phyloP scores from a whole-genome alignment of 2,329 filamentous ascomycete species.

The Leptoxyphium fumago region DNA sequence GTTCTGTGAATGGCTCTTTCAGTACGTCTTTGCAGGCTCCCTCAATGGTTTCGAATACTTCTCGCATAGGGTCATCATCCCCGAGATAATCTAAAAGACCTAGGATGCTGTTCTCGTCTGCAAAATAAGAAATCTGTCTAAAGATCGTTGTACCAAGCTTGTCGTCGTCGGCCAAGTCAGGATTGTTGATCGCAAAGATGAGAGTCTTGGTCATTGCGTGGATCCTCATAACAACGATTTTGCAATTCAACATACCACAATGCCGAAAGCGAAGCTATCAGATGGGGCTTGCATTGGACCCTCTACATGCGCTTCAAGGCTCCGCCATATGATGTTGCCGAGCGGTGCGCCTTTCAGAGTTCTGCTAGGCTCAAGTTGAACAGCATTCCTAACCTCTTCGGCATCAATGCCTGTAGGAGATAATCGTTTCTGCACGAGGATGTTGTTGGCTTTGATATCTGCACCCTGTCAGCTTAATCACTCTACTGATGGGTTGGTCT shows the following conservation, averaged over 20 bases:
- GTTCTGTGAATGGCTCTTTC: slow-evolving; percentile 21
- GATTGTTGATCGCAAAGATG: slow-evolving; percentile 24
- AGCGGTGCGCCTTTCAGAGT: slow-evolving; percentile 23
- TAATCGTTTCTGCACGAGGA: slow-evolving; percentile 27
- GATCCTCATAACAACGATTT: neutral
- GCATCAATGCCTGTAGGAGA: slow-evolving; percentile 15
- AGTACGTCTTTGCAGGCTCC: slow-evolving; percentile 30
- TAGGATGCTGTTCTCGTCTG: slow-evolving; percentile 25
- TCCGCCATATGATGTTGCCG: slow-evolving; percentile 33
- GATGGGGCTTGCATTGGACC: slow-evolving; percentile 25
- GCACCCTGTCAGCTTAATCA: slow-evolving; percentile 8
- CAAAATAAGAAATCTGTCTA: slow-evolving; percentile 33
- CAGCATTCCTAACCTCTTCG: slow-evolving; percentile 26
- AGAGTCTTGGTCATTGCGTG: slow-evolving; percentile 20
- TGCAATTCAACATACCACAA: slow-evolving; percentile 23
- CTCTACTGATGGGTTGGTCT: neutral
- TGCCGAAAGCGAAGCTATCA: slow-evolving; percentile 31
- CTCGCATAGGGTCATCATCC: slow-evolving; percentile 24
- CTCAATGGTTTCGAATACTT: slow-evolving; percentile 24
- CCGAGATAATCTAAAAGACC: slow-evolving; percentile 5
- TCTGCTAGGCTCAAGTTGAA: slow-evolving; percentile 23
- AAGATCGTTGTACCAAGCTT: slow-evolving; percentile 28
- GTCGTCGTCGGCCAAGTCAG: slow-evolving; percentile 22
- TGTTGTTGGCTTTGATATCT: slow-evolving; percentile 33
- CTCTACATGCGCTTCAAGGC: slow-evolving; percentile 30